Evolutionary conservation across 176 grass and related monocot species (phyloP).

Genomic region (Aegilops speltoides): DNA sequence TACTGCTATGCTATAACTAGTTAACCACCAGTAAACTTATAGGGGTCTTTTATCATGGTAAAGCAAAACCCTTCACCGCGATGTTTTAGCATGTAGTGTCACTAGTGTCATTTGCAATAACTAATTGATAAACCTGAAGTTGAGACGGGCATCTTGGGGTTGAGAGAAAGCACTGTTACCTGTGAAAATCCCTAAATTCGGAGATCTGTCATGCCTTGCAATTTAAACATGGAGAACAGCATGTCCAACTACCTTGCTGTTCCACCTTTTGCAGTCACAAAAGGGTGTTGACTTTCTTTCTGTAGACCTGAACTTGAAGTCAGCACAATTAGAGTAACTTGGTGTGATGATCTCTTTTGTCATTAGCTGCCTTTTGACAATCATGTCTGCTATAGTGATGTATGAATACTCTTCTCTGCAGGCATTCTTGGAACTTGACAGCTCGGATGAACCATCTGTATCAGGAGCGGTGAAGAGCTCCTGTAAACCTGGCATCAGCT

Average conservation of each 20-base stretch:
- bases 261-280: background rate
- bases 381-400: background rate
- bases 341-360: background rate
- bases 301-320: background rate
- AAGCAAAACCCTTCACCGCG: background rate
- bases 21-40: background rate
- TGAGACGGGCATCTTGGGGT: background rate
- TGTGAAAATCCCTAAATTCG: background rate
- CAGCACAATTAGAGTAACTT: background rate
- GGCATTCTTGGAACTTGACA: slow-evolving; percentile 47
- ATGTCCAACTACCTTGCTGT: background rate
- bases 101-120: background rate
- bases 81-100: background rate
- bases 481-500: slow-evolving; percentile 25
- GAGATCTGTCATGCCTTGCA: background rate
- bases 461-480: background rate
- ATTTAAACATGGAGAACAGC: background rate
- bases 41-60: background rate
- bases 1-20: background rate
- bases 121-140: slow-evolving; percentile 17
- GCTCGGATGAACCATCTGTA: slow-evolving; percentile 24
- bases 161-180: background rate
- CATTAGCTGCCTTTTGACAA: background rate
- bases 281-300: background rate
- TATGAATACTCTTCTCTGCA: slow-evolving; percentile 21